phyloP scores from a whole-genome alignment of 23 red algal genomes.

The Gracilaria caudata region DNA sequence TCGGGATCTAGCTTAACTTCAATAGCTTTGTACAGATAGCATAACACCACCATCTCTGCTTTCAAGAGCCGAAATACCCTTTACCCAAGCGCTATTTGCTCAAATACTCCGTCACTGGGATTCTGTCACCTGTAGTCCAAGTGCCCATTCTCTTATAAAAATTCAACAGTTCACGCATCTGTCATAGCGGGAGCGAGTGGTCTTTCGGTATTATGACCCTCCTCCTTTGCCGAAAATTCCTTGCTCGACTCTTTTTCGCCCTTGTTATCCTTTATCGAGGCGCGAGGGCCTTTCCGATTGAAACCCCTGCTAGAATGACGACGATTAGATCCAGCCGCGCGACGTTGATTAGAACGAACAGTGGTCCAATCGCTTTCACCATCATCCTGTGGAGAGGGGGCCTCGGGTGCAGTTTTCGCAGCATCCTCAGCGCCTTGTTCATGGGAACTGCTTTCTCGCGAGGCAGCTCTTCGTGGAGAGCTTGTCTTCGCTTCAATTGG shows the following conservation, averaged over 20 bases:
- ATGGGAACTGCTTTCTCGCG: neutral
- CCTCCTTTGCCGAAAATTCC: slow-evolving; percentile 12
- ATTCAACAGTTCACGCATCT: neutral
- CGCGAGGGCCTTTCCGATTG: neutral
- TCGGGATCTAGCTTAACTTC: slow-evolving; percentile 10
- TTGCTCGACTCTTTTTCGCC: neutral
- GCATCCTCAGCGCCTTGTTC: neutral
- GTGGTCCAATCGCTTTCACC: slow-evolving; percentile 66
- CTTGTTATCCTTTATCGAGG: neutral
- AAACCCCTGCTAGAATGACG: slow-evolving; percentile 14
- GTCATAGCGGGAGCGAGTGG: neutral
- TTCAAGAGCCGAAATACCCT: neutral
- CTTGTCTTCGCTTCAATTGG: slow-evolving; percentile 13
- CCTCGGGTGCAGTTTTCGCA: neutral
- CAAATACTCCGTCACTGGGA: neutral
- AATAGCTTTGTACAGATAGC: slow-evolving; percentile 10
- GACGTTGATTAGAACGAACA: slow-evolving; percentile 35
- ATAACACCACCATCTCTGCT: neutral
- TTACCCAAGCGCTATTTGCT: slow-evolving; percentile 2
- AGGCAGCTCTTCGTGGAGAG: neutral
- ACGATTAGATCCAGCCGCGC: slow-evolving; percentile 12
- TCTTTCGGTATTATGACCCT: neutral
- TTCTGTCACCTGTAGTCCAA: neutral
- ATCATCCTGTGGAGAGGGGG: neutral
- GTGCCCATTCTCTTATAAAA: neutral